Base-by-base conservation (phyloP, 164 flowering plant genomes). In the Magnolia officinalis region DNA sequence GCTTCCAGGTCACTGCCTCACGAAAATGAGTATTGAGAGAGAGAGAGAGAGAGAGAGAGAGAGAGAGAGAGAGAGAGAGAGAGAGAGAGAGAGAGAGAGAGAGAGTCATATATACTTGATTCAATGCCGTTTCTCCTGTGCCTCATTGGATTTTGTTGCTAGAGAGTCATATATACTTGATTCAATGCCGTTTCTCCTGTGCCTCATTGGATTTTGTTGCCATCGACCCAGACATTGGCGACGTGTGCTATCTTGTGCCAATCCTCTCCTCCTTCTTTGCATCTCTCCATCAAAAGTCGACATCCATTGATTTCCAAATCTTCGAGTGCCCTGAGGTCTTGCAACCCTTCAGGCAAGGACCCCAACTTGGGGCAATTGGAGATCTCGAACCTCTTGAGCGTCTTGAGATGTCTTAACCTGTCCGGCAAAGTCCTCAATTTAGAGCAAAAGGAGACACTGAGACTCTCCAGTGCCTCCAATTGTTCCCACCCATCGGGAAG, bases 281-380 rank as follows among this genome's bases (percentile, higher is more conserved):
- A 13, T 21, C 14, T 52, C 75, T 63, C 29, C 8, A 31, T 11
- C 50, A 74, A 8, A 10, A 64, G 70, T 65, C 37, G 76, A 74
- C 45, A 74, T 3, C 2, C 11, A 2, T 1, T 1, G 70, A 74
- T 74, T 9, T 10, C 1, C 13, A 74, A 4, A n/a, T 73, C 52
- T 19, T 50, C 55, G 45, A 64, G 76, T 1, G 6, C 20, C 7
- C 69, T 74, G 61, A 65, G 58, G 24, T 50, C 70, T 64, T 21
- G 19, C 31, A 74, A 50, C 70, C 65, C 76, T 8, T 74, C 31
- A 20, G 67, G 67, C 69, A 74, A 50, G 18, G 70, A 74, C 11
- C 20, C 6, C 24, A 74, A 49, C 21, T 49, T 50, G 45, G 59
- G 37, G 61, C 76, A 74, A 13, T 14, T 4, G 4, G 8, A 26